These are phyloP conservation scores for Cladorrhinum sp. DNA, from an alignment of 2,329 filamentous ascomycete species.

Conservation along the genomic window DNA sequence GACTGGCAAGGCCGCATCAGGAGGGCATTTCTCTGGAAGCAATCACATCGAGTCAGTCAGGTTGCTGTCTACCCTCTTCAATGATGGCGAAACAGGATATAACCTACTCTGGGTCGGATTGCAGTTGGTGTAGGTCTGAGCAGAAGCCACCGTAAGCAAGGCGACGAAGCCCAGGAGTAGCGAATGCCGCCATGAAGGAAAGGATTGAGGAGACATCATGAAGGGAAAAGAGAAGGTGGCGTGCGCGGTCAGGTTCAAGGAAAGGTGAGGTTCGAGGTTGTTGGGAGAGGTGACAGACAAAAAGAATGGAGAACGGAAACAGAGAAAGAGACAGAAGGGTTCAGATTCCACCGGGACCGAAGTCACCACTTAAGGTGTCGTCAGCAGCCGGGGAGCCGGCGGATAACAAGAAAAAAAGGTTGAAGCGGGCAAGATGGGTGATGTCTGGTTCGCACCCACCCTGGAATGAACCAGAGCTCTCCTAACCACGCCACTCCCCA, in stretches of 20 bases:
- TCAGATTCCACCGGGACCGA: not conserved
- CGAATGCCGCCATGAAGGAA: not conserved
- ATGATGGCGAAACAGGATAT: not conserved
- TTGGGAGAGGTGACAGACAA: no score
- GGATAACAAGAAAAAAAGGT: not conserved
- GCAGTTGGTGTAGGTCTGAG: constrained; percentile 25
- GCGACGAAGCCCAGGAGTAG: constrained; percentile 8
- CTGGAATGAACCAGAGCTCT: not conserved
- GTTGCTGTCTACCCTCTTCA: not conserved
- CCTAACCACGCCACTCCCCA: not conserved
- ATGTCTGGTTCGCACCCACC: not conserved
- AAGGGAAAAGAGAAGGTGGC: not conserved
- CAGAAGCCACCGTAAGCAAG: constrained; percentile 2
- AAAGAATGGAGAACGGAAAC: not conserved
- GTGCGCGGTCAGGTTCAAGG: not conserved
- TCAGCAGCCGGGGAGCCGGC: not conserved
- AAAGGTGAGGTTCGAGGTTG: no score
- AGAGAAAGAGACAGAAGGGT: not conserved
- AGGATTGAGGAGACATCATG: not conserved
- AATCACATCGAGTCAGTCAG: not conserved
- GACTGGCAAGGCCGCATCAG: constrained; percentile 39
- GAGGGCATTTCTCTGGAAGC: not conserved
- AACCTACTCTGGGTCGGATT: constrained; percentile 24
- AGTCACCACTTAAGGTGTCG: not conserved
- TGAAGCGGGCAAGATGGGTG: not conserved